phyloP scores from a whole-genome alignment of 306 rosid species.

The Trichosanthes truncata region DNA sequence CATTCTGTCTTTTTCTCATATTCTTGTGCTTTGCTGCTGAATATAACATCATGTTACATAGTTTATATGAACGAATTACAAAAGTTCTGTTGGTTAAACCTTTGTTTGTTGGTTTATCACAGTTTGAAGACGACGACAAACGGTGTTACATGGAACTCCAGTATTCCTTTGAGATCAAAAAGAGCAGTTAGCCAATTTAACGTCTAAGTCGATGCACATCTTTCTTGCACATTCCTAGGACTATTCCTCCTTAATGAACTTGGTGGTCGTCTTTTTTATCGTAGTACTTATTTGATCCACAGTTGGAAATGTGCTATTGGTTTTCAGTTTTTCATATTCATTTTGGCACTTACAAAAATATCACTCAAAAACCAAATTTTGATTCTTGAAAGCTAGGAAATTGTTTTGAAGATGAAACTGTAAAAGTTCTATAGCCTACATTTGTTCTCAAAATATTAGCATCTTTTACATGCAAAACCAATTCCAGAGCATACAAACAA shows the following conservation, averaged over 20 bases:
- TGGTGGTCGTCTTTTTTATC: not conserved
- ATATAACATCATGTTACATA: not conserved
- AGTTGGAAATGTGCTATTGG: not conserved
- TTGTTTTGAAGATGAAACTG: not conserved
- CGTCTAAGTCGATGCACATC: too few relatives aligned
- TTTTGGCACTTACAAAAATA: not conserved
- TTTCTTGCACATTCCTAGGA: not conserved
- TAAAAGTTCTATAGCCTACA: not conserved
- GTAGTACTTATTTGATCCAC: not conserved
- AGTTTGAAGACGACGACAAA: slow-evolving; percentile 54
- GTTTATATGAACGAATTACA: not conserved
- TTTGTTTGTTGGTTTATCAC: not conserved
- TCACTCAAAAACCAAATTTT: not conserved
- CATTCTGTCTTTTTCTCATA: not conserved
- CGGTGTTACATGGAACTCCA: slow-evolving; percentile 42
- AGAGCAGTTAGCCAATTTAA: slow-evolving; percentile 15
- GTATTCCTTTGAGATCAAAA: slow-evolving; percentile 41
- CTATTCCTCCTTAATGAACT: not conserved
- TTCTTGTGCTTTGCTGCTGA: not conserved
- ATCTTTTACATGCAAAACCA: not conserved
- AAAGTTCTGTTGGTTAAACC: not conserved
- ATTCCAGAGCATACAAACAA: not conserved
- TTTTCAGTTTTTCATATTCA: not conserved
- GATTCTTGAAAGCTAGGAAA: not conserved
- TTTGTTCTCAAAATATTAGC: not conserved